Evolutionary conservation across 805 yeast species (phyloP), one percentile per base, ranked within the genome.

Genomic region (Saccharomycopsis olivae): DNA sequence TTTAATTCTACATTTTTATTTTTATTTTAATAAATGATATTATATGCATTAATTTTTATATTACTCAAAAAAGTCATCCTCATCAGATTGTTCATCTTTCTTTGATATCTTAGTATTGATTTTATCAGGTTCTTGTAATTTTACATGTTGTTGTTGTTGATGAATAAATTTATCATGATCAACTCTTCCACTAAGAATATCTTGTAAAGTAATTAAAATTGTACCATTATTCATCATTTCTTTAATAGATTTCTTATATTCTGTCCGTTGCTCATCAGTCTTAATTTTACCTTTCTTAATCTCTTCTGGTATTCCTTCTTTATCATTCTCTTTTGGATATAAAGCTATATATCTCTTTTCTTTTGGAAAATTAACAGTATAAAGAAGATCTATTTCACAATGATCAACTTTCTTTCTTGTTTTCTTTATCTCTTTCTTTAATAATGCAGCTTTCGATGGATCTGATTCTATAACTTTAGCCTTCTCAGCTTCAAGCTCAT

Each of bases 331-430:
- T 55, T 60, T 56, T 53, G 92, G 87, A 57, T 75, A 88, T 44
- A 88, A 59, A 0, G 96, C 73, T 27, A 84, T 71, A 57, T 88
- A 88, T 59, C 85, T 87, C 51, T 74, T 77, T 37, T 77, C 71
- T 52, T 71, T 75, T 25, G 97, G 96, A 64, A 75, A 88, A 54
- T 79, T 69, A 14, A 77, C 68, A 10, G 78, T 75, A 55, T 88
- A 88, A 24, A 82, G 82, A 20, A 80, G 60, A 51, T 87, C 95
- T 6, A 77, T 60, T 51, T 78, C 79, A 40, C 73, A 62, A 47
- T 78, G 77, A 38, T 57, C 58, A 29, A 83, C 53, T 30, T 64
- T 64, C 47, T 70, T 73, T 49, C 71, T 67, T 10, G 68, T 61
- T 50, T 61, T 68, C 51, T 61, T 65, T 39, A 59, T 59, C 32